These are phyloP conservation scores for Escallonia herrerae DNA, from an alignment of 129 eudicot genomes.

Conservation along the genomic window DNA sequence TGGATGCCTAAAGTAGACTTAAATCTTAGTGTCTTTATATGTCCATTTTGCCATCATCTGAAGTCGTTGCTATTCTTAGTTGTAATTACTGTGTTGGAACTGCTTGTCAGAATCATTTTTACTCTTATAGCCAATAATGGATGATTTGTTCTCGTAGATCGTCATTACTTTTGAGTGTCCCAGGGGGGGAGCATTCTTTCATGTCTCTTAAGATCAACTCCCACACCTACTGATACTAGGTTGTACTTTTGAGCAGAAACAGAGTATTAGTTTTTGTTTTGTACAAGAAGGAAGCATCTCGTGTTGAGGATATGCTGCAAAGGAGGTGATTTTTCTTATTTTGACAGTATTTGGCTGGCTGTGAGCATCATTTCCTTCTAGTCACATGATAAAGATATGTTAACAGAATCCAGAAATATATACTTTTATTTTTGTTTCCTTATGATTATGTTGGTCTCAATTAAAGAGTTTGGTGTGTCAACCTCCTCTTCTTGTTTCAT, in stretches of 20 bases:
- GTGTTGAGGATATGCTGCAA: constrained; percentile 88
- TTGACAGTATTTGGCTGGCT: no score
- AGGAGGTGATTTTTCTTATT: constrained; percentile 42
- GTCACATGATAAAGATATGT: background rate
- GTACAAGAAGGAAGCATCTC: constrained; percentile 96
- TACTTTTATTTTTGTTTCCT: no score
- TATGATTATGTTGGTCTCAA: no score
- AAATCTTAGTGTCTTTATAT: background rate
- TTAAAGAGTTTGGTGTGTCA: no score
- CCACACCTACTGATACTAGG: constrained; percentile 6
- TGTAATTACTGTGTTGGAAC: background rate
- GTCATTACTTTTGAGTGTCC: background rate
- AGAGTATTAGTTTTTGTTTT: constrained; percentile 88
- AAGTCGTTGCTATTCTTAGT: background rate
- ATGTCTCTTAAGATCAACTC: background rate
- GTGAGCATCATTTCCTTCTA: background rate
- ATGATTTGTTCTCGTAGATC: background rate
- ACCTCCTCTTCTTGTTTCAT: background rate
- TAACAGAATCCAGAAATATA: no score
- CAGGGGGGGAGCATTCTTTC: background rate
- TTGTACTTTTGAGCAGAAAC: constrained; percentile 49
- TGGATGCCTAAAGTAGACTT: background rate
- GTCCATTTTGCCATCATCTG: background rate
- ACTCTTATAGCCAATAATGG: background rate
- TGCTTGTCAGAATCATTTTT: background rate